Conservation (phyloP, 2,329 filamentous ascomycete genomes). For the Laburnicola sp. region DNA sequence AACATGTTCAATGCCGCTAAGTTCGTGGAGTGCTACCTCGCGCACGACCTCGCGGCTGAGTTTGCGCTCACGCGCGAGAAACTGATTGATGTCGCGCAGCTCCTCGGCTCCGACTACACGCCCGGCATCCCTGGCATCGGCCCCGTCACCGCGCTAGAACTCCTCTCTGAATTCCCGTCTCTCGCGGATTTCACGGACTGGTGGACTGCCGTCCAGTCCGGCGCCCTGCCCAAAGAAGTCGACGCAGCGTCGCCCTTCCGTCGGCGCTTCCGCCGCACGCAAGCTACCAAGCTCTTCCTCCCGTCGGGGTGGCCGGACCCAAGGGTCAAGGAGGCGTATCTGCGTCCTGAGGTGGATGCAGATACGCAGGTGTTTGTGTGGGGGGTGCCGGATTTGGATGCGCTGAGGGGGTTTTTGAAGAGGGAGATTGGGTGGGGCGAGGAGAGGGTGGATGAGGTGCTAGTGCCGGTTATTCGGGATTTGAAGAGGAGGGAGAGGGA, state of each 20-base stretch:
- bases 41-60: constrained; percentile 82
- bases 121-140: constrained; percentile 89
- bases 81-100: constrained; percentile 85
- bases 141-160: constrained; percentile 91
- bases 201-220: constrained; percentile 78
- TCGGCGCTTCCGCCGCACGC: constrained; percentile 79
- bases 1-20: constrained; percentile 99
- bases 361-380: constrained; percentile 83
- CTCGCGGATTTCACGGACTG: constrained; percentile 81
- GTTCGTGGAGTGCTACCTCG: constrained; percentile 93
- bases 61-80: constrained; percentile 83
- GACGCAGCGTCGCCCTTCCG: constrained; percentile 68
- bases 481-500: constrained; percentile 89
- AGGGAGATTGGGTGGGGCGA: constrained; percentile 88
- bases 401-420: constrained; percentile 83
- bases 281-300: constrained; percentile 83
- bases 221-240: constrained; percentile 61
- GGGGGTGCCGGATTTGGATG: constrained; percentile 92
- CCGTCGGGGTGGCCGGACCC: constrained; percentile 76
- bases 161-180: constrained; percentile 82
- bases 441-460: constrained; percentile 90
- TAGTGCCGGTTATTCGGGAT: constrained; percentile 92
- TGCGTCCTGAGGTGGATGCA: constrained; percentile 81
- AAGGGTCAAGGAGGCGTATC: constrained; percentile 80
- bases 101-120: constrained; percentile 93